phyloP scores from a whole-genome alignment of 345 rosid genomes.

The Eucalyptus pauciflora region DNA sequence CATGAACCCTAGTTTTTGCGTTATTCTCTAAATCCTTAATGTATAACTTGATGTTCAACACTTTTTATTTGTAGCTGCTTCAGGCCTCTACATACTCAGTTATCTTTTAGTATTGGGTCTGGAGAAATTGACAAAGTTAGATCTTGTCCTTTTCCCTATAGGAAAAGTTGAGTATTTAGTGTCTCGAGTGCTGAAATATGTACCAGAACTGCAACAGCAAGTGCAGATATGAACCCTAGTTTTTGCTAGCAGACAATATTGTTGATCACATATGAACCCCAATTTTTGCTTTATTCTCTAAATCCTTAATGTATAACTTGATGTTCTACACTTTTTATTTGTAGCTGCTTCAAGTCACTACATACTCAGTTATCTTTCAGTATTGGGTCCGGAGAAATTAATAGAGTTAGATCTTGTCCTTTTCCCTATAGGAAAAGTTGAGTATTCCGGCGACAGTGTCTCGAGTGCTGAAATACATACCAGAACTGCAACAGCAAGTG shows the following conservation, averaged over 20 bases:
- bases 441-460: constrained; percentile 36
- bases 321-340: neutral
- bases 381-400: neutral
- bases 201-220: constrained; percentile 27
- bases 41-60: neutral
- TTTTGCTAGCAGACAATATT: too few relatives aligned
- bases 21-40: neutral
- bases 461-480: constrained; percentile 20
- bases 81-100: neutral
- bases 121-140: neutral
- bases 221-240: neutral
- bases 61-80: neutral
- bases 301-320: neutral
- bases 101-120: neutral
- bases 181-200: constrained; percentile 16
- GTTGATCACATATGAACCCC: too few relatives aligned
- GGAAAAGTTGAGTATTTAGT: constrained; percentile 34
- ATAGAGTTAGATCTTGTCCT: neutral
- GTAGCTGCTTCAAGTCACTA: neutral
- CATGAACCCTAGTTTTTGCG: neutral
- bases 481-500: constrained; percentile 28
- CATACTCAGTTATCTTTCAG: neutral
- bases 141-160: neutral
- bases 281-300: neutral
- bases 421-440: constrained; percentile 13